These are phyloP conservation scores for Xylaria castorea DNA, from an alignment of 495 filamentous ascomycete genomes.

Conservation along the genomic window DNA sequence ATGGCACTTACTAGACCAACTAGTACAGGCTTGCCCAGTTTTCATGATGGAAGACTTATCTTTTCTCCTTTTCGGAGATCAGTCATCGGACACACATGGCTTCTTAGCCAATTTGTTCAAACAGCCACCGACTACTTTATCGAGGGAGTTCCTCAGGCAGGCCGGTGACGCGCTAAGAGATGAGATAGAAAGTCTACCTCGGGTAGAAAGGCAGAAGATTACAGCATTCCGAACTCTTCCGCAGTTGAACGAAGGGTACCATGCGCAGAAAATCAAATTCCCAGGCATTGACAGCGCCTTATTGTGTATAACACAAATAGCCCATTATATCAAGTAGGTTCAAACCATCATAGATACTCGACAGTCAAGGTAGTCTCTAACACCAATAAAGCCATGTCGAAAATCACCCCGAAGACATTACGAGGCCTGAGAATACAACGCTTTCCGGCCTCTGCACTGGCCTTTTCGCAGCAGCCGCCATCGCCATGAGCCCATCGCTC, in stretches of 20 bases:
- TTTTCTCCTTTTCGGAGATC: conserved; percentile 76
- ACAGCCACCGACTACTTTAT: conserved; percentile 68
- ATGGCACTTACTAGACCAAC: conserved; percentile 28
- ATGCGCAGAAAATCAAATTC: conserved; percentile 62
- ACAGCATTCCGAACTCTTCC: conserved; percentile 72
- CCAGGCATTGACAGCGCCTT: conserved; percentile 70
- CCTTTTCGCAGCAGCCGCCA: conserved; percentile 72
- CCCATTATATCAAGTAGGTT: conserved; percentile 73
- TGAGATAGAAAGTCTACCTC: conserved; percentile 66
- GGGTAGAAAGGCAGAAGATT: conserved; percentile 64
- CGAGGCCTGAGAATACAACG: conserved; percentile 51
- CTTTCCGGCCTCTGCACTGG: conserved; percentile 75
- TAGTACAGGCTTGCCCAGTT: conserved; percentile 31
- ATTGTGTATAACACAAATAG: conserved; percentile 73
- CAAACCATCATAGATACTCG: not conserved
- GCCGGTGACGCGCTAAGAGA: conserved; percentile 66
- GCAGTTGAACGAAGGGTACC: conserved; percentile 74
- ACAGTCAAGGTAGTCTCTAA: conserved; percentile 37
- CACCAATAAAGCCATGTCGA: conserved; percentile 48
- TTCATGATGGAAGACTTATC: conserved; percentile 28
- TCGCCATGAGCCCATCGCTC: conserved; percentile 71
- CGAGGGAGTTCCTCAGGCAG: conserved; percentile 70
- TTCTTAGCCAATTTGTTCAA: conserved; percentile 67
- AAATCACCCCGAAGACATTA: conserved; percentile 53
- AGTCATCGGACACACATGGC: conserved; percentile 73